A percentile compares a stretch with the other conserved stretches of the same genome.
These are phyloP conservation scores for Amoebophrya sp. DNA, from an alignment of 169 alveolate species.

Conservation along the genomic window DNA sequence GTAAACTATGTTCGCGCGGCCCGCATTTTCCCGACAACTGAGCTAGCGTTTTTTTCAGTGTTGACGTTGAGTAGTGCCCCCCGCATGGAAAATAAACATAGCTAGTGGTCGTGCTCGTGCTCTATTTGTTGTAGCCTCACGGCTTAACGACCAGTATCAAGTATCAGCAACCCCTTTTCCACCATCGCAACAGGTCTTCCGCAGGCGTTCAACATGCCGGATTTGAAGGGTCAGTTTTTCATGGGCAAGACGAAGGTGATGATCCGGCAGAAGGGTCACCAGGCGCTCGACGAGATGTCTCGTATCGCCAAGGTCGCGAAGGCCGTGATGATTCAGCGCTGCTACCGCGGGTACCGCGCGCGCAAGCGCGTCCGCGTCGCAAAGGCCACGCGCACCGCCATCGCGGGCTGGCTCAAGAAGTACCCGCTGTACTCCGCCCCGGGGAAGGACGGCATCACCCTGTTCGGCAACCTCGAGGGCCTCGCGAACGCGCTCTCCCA, in stretches of 20 bases:
- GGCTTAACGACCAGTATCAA: too few species aligned
- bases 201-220: background rate
- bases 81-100: too few species aligned
- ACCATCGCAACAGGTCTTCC: too few species aligned
- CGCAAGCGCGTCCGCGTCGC: background rate
- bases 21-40: too few species aligned
- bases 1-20: too few species aligned
- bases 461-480: background rate
- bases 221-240: background rate
- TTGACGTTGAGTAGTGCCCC: too few species aligned
- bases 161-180: too few species aligned
- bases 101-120: too few species aligned
- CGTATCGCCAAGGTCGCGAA: background rate
- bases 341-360: background rate
- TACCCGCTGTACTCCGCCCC: background rate
- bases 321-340: background rate
- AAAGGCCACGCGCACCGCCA: background rate
- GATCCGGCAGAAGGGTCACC: background rate
- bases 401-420: background rate
- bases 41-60: too few species aligned
- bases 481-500: background rate
- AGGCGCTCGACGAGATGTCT: background rate
- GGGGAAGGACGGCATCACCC: background rate
- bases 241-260: conserved; percentile 5
- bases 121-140: too few species aligned